Percentiles rank a stretch among this genome's conserved stretches.
phyloP scores from a whole-genome alignment of 2,329 filamentous ascomycete genomes.

The Monosporascus cannonballus region DNA sequence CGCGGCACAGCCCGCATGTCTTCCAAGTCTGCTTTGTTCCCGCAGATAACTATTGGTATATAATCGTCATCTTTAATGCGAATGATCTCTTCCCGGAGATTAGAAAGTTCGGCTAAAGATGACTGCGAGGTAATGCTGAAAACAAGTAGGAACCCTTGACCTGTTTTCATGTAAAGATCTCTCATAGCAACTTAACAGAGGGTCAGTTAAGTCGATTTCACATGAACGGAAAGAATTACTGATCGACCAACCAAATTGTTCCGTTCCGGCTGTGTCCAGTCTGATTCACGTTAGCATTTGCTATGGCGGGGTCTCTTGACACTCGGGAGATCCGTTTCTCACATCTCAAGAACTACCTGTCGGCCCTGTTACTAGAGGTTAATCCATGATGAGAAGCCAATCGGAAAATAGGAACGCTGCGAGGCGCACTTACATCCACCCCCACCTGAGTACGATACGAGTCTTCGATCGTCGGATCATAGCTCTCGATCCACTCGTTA shows the following conservation, averaged over 20 bases:
- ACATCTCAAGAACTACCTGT: slow-evolving; percentile 88
- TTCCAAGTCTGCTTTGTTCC: slow-evolving; percentile 87
- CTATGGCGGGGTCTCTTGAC: slow-evolving; percentile 14
- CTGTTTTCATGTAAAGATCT: slow-evolving; percentile 89
- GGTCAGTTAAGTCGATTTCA: slow-evolving; percentile 15
- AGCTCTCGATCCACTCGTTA: slow-evolving; percentile 89
- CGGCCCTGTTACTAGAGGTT: slow-evolving; percentile 54
- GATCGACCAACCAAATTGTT: slow-evolving; percentile 76
- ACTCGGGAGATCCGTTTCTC: slow-evolving; percentile 30
- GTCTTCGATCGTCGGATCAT: slow-evolving; percentile 74
- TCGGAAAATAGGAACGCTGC: slow-evolving; percentile 5
- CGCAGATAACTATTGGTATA: slow-evolving; percentile 82
- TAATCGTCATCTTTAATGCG: slow-evolving; percentile 85
- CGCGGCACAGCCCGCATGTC: slow-evolving; percentile 75
- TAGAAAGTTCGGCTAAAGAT: slow-evolving; percentile 75
- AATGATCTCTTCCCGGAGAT: slow-evolving; percentile 81
- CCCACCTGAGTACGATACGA: slow-evolving; percentile 70
- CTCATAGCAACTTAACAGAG: slow-evolving; percentile 52
- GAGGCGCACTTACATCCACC: slow-evolving; percentile 65
- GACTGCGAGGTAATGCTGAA: slow-evolving; percentile 85
- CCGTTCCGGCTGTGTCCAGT: slow-evolving; percentile 84
- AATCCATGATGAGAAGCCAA: slow-evolving; percentile 20
- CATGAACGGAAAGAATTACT: slow-evolving; percentile 3
- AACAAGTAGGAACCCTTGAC: slow-evolving; percentile 84
- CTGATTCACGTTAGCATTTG: slow-evolving; percentile 35